Evolutionary conservation across 1,139 yeast species (phyloP), one percentile per base, ranked within the genome.

Genomic region (Sugiyamaella grinbergsii): DNA sequence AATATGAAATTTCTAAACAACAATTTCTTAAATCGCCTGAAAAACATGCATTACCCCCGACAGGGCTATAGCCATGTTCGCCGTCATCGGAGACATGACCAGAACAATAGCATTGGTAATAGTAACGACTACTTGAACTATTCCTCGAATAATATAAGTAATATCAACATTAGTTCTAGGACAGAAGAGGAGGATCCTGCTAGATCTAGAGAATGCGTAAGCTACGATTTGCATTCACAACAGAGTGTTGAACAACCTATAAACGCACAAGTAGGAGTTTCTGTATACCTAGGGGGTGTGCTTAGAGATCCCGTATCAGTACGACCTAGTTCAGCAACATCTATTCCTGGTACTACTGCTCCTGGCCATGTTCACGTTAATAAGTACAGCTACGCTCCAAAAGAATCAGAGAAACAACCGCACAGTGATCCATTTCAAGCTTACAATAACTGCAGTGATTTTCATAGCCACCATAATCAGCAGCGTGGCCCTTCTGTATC

Each of bases 21-120:
- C 39, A 41, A 41, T 19, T 41, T 41, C 28, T 32, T 41, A 2
- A 29, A 10, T 23, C 45, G 45, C n/a, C 45, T 41, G 11, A 41
- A 41, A 19, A 41, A 41, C 18, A 41, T 41, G 28, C 37, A 41
- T 28, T 20, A 28, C 6, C 23, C 42, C 19, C 42, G 42, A 5
- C 42, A 24, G 19, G 26, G 28, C 10, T 11, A 32, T 20, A 13
- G 13, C 3, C 22, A n/a, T 18, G 16, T n/a, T 3, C 7, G 22
- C n/a, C 18, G 10, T 18, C 23, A 26, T 22, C 16, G 29, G 5
- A 24, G 42, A 26, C 32, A 26, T 29, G 23, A 40, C 18, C 22
- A 36, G 11, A 13, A n/a, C 40, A 18, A 40, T 10, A 36, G 40
- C 28, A 10, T 36, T 20, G 40, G 22, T 36, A 20, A 36, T 18